Base-by-base conservation (phyloP, 2,329 filamentous ascomycete genomes). In the Trichoderma gracile region DNA sequence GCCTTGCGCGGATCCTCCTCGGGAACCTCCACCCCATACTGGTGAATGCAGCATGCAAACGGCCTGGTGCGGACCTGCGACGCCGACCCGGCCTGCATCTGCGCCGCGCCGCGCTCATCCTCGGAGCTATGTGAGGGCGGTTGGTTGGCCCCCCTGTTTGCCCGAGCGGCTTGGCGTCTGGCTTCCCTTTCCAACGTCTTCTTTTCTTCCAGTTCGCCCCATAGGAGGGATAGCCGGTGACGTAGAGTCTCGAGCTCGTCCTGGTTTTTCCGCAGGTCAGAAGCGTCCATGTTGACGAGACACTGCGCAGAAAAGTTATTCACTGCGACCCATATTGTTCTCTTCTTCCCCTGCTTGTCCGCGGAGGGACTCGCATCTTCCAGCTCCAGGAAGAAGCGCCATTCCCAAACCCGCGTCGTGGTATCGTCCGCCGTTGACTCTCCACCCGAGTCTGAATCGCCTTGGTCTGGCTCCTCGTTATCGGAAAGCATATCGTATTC, bases 151-250 rank as follows among this genome's bases (percentile, higher is more conserved):
- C 70, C 71, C 45, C 69, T 65, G 64, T 67, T 66, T 61, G 68
- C 46, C n/a, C 45, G 23, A 21, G 63, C 58, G 15, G 25, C 55
- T 9, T 25, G 62, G 52, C 73, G 68, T 66, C 71, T 68, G 5
- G 54, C 62, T 58, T 55, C 73, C 68, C 73, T 75, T 65, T 70
- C 66, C 21, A 69, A 73, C 2, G 71, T 70, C 72, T 90, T 92
- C 54, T 79, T 75, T 73, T 96, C 92, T 72, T 93, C 88, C 1
- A 97, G 80, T 66, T 97, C 86, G 1, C 94, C 94, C 93, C 94
- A 98, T 1, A 97, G 80, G 42, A 86, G 78, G 73, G 89, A 94
- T 63, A 97, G 80, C 69, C 84, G 88, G 69, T 96, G 86, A 57
- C 86, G 84, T 5, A 97, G 77, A 7, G 74, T 67, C 3, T 70